Base-by-base conservation (phyloP, 805 yeast species). In the Candida michaelii region DNA sequence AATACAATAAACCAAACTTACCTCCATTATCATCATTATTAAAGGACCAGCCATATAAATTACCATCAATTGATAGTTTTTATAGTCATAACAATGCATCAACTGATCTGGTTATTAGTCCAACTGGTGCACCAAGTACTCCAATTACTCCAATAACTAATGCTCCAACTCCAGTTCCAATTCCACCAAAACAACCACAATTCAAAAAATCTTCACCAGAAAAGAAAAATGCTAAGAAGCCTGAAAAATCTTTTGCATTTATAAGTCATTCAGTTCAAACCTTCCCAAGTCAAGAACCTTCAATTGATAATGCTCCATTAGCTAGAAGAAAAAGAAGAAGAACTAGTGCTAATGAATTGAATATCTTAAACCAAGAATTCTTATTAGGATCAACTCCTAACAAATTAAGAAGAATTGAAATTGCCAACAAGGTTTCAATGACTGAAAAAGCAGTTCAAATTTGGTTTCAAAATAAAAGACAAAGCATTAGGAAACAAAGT, bases 381-480 rank as follows among this genome's bases (percentile, higher is more conserved):
- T 74, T 74, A 38, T 58, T 68, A 37, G 89, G 95, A 46, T 71
- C 81, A 33, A 88, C 95, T 38, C 99, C 99, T 35, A 83, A 85
- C 58, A 84, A 83, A 60, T 66, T 74, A 34, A 75, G 84, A 57
- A 79, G 98, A 52, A 72, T 79, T 33, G 85, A 83, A 50, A 86
- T 93, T 50, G 96, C 98, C 4, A 63, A 69, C 23, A 78, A 73
- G 50, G 95, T 93, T 30, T 82, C 82, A 52, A 93, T 93, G 98
- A 80, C 91, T n/a, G 97, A 90, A 63, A 89, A 90, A 62, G 96
- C 97, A 1, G 96, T 93, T 27, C 99, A 93, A 68, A 89, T 91
- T 49, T 93, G 99, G 99, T 93, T 93, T 68, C 99, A 93, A 67
- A 93, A 93, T 65, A 86, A 82, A 63, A 79, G 99, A 63, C 97